Percentiles rank a stretch among this genome's conserved stretches.
Evolutionary conservation across 352 stramenopile genomes (phyloP).

Genomic region (Aphanomyces invadans): DNA sequence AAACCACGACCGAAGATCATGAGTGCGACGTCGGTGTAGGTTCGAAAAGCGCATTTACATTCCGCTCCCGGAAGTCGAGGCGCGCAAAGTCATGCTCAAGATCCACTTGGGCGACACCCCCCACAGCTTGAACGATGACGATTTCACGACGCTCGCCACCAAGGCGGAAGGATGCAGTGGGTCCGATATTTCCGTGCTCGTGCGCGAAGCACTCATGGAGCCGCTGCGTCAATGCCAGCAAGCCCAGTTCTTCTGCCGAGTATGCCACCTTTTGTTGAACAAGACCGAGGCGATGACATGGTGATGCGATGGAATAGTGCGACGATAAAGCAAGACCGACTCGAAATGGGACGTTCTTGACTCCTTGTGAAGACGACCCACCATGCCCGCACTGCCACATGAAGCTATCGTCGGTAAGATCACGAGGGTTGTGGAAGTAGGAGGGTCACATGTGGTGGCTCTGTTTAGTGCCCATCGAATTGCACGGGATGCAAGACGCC

Average conservation of each 20-base stretch:
- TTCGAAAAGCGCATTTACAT: conserved; percentile 99
- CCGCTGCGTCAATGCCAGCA: conserved; percentile 95
- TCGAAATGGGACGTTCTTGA: conserved; percentile 62
- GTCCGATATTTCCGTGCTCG: conserved; percentile 95
- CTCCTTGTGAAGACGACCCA: conserved; percentile 75
- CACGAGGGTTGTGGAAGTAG: background rate
- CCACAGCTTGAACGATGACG: conserved; percentile 86
- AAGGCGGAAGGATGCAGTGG: conserved; percentile 93
- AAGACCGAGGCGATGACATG: too few species aligned
- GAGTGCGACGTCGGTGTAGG: too few species aligned
- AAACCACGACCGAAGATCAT: too few species aligned
- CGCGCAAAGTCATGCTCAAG: conserved; percentile 93
- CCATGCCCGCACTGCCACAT: conserved; percentile 84
- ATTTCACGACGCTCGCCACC: conserved; percentile 91
- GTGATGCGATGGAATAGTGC: too few species aligned
- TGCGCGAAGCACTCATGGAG: conserved; percentile 96
- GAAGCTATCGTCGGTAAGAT: conserved; percentile 59
- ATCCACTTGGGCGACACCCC: conserved; percentile 97
- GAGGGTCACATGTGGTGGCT: background rate
- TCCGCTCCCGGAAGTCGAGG: conserved; percentile 89
- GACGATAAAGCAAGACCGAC: conserved; percentile 59
- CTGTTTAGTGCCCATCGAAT: conserved; percentile 36
- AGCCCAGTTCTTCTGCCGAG: conserved; percentile 87
- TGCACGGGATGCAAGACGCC: conserved; percentile 62
- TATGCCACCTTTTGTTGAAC: too few species aligned